Percentiles rank a stretch among this genome's conserved stretches.
These are phyloP conservation scores for Solanum tarapatanum DNA, from an alignment of 257 asterid genomes.

Conservation along the genomic window DNA sequence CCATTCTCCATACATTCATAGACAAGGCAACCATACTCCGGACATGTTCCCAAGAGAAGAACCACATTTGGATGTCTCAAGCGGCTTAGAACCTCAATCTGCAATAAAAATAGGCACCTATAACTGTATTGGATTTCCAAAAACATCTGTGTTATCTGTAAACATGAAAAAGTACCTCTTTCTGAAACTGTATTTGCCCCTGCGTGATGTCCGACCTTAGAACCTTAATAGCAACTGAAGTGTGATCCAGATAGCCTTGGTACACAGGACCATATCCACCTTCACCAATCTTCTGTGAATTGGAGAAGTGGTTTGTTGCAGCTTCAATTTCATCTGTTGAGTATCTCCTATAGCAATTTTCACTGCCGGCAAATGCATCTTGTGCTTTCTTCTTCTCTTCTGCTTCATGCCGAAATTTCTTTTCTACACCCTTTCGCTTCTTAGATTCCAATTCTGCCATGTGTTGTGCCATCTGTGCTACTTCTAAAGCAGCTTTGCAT, in stretches of 20 bases:
- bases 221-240: slow-evolving; percentile 82
- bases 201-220: slow-evolving; percentile 67
- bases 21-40: slow-evolving; percentile 87
- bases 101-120: neutral
- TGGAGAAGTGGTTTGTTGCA: slow-evolving; percentile 61
- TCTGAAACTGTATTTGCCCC: slow-evolving; percentile 72
- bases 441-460: slow-evolving; percentile 61
- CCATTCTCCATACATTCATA: slow-evolving; percentile 87
- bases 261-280: slow-evolving; percentile 93
- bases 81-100: slow-evolving; percentile 76
- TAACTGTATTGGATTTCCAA: neutral
- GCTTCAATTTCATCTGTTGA: slow-evolving; percentile 48
- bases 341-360: slow-evolving; percentile 43
- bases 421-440: slow-evolving; percentile 53
- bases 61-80: slow-evolving; percentile 96
- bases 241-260: slow-evolving; percentile 61
- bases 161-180: slow-evolving; percentile 44
- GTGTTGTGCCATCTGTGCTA: slow-evolving; percentile 60
- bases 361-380: slow-evolving; percentile 32
- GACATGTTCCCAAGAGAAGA: slow-evolving; percentile 88
- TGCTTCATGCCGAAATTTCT: slow-evolving; percentile 31
- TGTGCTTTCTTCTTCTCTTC: slow-evolving; percentile 62
- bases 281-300: slow-evolving; percentile 73
- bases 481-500: slow-evolving; percentile 65
- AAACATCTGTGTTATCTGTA: neutral